A percentile compares a stretch with the other conserved stretches of the same genome.
phyloP scores from a whole-genome alignment of 2,329 filamentous ascomycete genomes.

The Cladosporium sp. region DNA sequence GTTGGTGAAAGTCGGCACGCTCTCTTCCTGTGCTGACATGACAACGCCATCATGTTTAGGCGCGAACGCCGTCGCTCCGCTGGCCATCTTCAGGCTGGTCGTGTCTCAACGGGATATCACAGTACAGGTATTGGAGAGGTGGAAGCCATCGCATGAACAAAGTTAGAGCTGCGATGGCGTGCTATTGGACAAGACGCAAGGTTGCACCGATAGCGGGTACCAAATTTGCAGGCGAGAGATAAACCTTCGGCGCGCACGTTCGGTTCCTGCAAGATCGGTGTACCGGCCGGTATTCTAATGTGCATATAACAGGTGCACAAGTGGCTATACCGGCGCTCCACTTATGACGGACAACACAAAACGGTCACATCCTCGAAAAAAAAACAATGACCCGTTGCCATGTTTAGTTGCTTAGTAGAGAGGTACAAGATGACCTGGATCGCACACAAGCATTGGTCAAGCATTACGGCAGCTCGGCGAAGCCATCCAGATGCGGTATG shows the following conservation, averaged over 20 bases:
- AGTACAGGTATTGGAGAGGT: background rate
- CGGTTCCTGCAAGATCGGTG: background rate
- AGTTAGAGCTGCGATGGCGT: conserved; percentile 12
- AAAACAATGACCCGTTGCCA: background rate
- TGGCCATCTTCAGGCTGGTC: background rate
- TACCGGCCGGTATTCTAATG: background rate
- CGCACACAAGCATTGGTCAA: background rate
- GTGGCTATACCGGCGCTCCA: background rate
- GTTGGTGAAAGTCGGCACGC: conserved; percentile 1
- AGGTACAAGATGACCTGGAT: background rate
- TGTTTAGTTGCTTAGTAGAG: background rate
- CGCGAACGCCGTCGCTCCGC: background rate
- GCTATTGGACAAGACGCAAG: conserved; percentile 1
- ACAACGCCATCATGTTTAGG: background rate
- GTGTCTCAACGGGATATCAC: background rate
- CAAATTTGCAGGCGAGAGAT: conserved; percentile 5
- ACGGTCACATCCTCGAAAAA: background rate
- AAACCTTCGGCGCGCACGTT: background rate
- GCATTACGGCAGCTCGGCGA: background rate
- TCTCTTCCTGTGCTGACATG: background rate
- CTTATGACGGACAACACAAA: background rate
- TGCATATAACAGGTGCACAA: background rate
- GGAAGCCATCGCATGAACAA: background rate
- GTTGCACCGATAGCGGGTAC: conserved; percentile 16
- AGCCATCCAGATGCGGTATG: background rate